Conservation (phyloP, 495 filamentous ascomycete genomes). For the Aspergillus wentii region DNA sequence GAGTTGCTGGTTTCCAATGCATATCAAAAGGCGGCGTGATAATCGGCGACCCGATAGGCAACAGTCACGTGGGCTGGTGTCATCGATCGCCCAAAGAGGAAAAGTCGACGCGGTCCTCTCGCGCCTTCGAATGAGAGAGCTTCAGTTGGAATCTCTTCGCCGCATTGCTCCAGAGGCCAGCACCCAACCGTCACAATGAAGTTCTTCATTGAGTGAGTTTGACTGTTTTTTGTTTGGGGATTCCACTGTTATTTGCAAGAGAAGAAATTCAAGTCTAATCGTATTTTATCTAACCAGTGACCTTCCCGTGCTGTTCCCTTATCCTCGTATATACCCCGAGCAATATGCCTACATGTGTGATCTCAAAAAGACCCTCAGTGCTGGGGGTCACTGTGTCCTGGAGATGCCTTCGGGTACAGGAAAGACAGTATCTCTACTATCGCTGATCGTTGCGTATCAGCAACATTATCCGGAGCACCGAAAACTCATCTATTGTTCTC, state of each 20-base stretch:
- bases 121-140: constrained; percentile 5
- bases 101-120: constrained; percentile 19
- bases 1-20: not conserved
- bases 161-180: too few relatives aligned
- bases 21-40: constrained; percentile 2
- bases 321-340: constrained; percentile 95
- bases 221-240: not conserved
- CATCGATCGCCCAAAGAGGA: constrained; percentile 33
- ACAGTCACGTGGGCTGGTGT: constrained; percentile 38
- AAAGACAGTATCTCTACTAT: constrained; percentile 93
- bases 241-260: constrained; percentile 1
- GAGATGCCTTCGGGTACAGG: constrained; percentile 99
- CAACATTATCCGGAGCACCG: constrained; percentile 83
- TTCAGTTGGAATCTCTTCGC: constrained; percentile 14
- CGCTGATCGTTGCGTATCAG: constrained; percentile 94
- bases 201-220: constrained; percentile 86
- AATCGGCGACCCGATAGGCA: constrained; percentile 28
- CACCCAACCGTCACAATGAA: constrained; percentile 63
- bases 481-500: constrained; percentile 98
- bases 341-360: constrained; percentile 99
- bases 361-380: constrained; percentile 94
- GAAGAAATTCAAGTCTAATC: too few relatives aligned
- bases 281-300: constrained; percentile 49
- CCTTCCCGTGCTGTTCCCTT: constrained; percentile 91
- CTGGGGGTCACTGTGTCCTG: constrained; percentile 91